Conservation (phyloP, 108 stramenopile genomes). For the Craspedostauros australis region DNA sequence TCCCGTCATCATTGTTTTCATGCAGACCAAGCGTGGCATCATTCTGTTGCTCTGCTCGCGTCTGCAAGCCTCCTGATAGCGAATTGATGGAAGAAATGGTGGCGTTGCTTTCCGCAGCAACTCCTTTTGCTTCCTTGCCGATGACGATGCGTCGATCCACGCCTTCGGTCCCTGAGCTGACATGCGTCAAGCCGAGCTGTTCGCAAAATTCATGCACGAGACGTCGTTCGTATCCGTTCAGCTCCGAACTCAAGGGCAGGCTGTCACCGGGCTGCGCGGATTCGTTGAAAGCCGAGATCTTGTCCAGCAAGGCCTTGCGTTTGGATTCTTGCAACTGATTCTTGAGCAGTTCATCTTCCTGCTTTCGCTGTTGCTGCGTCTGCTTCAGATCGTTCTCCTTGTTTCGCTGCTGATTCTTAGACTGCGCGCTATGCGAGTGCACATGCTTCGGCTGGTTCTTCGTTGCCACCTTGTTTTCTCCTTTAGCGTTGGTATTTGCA, state of each 20-base stretch:
- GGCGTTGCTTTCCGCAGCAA: neutral
- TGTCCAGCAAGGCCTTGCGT: slow-evolving; percentile 39
- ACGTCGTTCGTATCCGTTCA: slow-evolving; percentile 45
- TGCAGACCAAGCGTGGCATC: too few species aligned
- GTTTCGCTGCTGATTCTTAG: neutral
- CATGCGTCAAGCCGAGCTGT: slow-evolving; percentile 49
- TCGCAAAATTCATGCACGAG: slow-evolving; percentile 54
- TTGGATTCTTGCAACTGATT: slow-evolving; percentile 12
- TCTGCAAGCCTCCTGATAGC: neutral
- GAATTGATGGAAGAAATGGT: too few species aligned
- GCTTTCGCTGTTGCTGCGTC: neutral
- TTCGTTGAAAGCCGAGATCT: slow-evolving; percentile 38
- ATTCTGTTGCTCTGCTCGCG: too few species aligned
- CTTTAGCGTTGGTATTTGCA: neutral
- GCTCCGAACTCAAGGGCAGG: slow-evolving; percentile 24
- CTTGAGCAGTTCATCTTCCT: slow-evolving; percentile 1
- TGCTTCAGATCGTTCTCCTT: neutral
- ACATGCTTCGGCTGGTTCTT: neutral
- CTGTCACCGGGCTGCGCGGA: slow-evolving; percentile 39
- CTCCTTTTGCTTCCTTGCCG: slow-evolving; percentile 16
- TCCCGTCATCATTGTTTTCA: too few species aligned
- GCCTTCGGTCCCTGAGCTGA: slow-evolving; percentile 39
- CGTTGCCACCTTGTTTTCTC: neutral
- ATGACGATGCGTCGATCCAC: slow-evolving; percentile 36
- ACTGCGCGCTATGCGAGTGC: neutral